Conservation (phyloP, 768 basidiomycete species). For the Podaxis carcinomalis region DNA sequence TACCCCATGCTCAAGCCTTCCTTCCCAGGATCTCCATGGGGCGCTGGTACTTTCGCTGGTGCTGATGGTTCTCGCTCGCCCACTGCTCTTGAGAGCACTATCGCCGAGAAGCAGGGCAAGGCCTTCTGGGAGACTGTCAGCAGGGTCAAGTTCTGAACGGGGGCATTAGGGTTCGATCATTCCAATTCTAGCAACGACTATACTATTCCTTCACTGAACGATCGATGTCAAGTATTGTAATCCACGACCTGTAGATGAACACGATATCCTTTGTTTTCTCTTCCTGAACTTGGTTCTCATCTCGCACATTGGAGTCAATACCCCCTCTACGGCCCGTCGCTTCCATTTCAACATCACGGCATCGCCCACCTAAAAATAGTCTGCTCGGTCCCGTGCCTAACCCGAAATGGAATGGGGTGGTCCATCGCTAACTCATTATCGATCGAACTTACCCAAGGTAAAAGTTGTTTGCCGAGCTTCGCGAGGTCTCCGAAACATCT, state of each 20-base stretch:
- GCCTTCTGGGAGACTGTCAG: conserved; percentile 43
- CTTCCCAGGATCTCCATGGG: conserved; percentile 65
- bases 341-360: too few relatives aligned
- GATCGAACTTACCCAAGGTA: background rate
- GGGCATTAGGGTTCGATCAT: background rate
- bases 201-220: background rate
- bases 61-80: conserved; percentile 44
- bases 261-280: background rate
- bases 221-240: background rate
- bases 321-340: too few relatives aligned
- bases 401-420: too few relatives aligned
- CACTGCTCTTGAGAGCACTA: conserved; percentile 41
- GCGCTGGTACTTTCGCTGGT: conserved; percentile 61
- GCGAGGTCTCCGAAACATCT: background rate
- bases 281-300: background rate
- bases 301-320: background rate
- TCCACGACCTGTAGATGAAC: background rate
- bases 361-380: too few relatives aligned
- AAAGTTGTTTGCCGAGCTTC: background rate
- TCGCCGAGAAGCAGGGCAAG: conserved; percentile 49
- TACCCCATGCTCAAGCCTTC: conserved; percentile 9
- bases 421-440: too few relatives aligned
- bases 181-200: background rate
- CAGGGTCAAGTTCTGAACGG: conserved; percentile 14
- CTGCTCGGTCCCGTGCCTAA: too few relatives aligned